Conservation (phyloP, 2,329 filamentous ascomycete genomes). For the Byssochlamys sp. region DNA sequence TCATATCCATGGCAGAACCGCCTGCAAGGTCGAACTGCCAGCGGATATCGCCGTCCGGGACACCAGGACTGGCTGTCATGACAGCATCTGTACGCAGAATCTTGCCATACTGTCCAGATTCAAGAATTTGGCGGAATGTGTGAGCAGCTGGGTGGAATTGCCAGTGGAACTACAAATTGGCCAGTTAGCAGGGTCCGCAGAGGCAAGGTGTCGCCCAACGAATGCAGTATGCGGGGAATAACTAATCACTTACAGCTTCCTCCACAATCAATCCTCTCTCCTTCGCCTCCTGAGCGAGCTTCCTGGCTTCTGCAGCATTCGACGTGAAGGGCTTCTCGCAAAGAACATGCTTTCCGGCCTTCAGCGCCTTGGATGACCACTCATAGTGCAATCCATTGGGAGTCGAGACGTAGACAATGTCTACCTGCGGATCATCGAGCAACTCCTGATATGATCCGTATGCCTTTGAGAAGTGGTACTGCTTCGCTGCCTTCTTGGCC, state of each 20-base stretch:
- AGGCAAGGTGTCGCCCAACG: background rate
- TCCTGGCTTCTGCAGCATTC: constrained; percentile 36
- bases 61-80: constrained; percentile 16
- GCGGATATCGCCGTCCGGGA: constrained; percentile 25
- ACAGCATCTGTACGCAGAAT: constrained; percentile 19
- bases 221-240: background rate
- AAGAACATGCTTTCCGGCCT: constrained; percentile 46
- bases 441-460: constrained; percentile 17
- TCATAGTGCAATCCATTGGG: constrained; percentile 27
- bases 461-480: constrained; percentile 41
- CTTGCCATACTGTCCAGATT: constrained; percentile 22
- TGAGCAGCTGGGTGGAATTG: constrained; percentile 36
- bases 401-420: constrained; percentile 21
- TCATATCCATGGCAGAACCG: constrained; percentile 32
- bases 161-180: constrained; percentile 23
- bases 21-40: constrained; percentile 32
- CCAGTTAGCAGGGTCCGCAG: background rate
- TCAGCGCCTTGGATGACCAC: constrained; percentile 40
- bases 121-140: constrained; percentile 25
- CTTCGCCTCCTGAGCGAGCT: constrained; percentile 32
- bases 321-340: constrained; percentile 45
- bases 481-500: constrained; percentile 42
- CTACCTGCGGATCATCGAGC: constrained; percentile 14
- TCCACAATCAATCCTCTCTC: constrained; percentile 9
- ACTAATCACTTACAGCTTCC: constrained; percentile 5